Evolutionary conservation across 148 eudicot genomes (phyloP), one percentile per base, ranked within the genome.

Genomic region (Camellia granthamiana): DNA sequence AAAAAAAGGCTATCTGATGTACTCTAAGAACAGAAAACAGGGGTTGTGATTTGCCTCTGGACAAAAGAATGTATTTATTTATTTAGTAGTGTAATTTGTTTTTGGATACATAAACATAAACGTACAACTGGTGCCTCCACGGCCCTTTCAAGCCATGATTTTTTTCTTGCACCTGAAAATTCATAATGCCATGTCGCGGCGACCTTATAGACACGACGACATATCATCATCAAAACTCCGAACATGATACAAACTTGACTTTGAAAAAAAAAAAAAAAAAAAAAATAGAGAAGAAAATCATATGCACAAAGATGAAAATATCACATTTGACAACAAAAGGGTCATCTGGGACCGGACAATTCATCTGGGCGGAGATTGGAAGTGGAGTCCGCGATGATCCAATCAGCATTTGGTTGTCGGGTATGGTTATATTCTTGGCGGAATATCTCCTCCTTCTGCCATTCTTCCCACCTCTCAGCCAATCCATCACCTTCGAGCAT

Each of bases 401-500:
- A 88, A 19, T 74, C 84, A 30, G 77, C 69, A 77, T 82, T 75
- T 30, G 79, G 84, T 30, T 83, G 76, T 49, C 77, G 80, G 19
- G 72, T 47, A 49, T 76, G 77, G 81, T 77, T 80, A 44, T 66
- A 82, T 47, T 88, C 90, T 78, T 81, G 88, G 30, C 83, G 85
- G 71, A 88, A 79, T 58, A 81, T 72, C 69, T 88, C 90, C 5
- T 86, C 88, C 78, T 82, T 86, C 78, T 85, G 89, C 92, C 92
- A 88, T 81, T 85, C 90, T 68, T 88, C 91, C 92, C 92, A 90
- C 72, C 86, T 85, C 82, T 88, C 85, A 0, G 88, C 87, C 81
- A 90, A 83, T 38, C 91, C 92, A 74, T 85, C 87, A 14, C 92
- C 92, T 83, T 90, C 88, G 0, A 90, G 89, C 92, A 90, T 88